These are phyloP conservation scores for Meyerozyma guilliermondii DNA, from an alignment of 1,139 yeast species.

Conservation along the genomic window DNA sequence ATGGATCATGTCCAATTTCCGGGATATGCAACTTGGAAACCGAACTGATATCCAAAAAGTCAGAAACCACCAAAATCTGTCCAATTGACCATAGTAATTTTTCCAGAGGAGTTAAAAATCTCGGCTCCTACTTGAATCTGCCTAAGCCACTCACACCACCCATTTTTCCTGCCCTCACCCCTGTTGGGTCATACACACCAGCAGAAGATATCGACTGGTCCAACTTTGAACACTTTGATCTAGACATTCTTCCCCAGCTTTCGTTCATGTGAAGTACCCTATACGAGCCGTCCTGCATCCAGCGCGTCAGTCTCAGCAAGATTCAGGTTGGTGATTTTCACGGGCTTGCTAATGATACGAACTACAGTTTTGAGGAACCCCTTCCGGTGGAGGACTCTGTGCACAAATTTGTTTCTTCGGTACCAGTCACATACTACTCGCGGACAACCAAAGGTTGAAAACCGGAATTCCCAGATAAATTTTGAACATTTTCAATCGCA, in stretches of 20 bases:
- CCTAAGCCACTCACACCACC: neutral
- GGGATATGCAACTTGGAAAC: neutral
- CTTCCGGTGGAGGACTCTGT: neutral
- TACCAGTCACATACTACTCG: neutral
- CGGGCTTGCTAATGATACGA: neutral
- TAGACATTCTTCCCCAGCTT: neutral
- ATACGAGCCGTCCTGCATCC: too few species aligned
- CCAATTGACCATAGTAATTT: constrained; percentile 13
- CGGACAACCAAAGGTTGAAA: neutral
- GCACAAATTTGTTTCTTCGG: neutral
- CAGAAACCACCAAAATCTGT: constrained; percentile 11
- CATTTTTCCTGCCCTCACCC: neutral
- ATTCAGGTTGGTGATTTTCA: too few species aligned
- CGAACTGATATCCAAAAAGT: constrained; percentile 2
- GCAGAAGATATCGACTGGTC: neutral
- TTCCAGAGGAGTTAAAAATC: neutral
- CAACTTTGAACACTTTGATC: neutral
- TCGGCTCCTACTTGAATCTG: neutral
- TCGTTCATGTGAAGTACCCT: neutral
- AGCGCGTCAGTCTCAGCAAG: too few species aligned
- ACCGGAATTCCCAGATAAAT: neutral
- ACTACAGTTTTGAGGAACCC: neutral
- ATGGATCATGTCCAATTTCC: constrained; percentile 3
- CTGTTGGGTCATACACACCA: neutral
- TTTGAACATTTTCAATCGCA: neutral